Evolutionary conservation across 768 basidiomycete species (phyloP).

Genomic region (Xerocomus brunneocitrinus): DNA sequence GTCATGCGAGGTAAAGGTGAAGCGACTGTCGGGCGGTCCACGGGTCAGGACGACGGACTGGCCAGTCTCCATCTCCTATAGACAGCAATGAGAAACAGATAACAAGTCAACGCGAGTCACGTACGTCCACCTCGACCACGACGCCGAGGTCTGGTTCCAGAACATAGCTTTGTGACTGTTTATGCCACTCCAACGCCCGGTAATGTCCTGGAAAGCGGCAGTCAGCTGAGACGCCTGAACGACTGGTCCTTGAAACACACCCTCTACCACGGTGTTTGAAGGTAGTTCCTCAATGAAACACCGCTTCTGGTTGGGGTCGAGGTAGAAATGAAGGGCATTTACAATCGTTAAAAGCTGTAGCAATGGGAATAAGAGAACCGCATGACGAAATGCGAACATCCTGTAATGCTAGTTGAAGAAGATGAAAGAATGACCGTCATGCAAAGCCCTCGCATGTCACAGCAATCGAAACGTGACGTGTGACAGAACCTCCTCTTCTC

Average conservation of each 20-base stretch:
- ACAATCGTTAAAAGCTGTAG: conserved; percentile 41
- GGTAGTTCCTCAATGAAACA: conserved; percentile 98
- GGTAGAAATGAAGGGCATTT: conserved; percentile 92
- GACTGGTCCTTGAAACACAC: conserved; percentile 36
- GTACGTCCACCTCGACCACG: conserved; percentile 83
- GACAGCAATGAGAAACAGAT: neutral
- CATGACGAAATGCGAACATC: conserved; percentile 25
- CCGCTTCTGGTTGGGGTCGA: conserved; percentile 87
- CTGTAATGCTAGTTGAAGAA: conserved; percentile 2
- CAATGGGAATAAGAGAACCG: conserved; percentile 33
- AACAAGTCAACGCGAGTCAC: conserved; percentile 23
- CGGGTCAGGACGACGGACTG: conserved; percentile 83
- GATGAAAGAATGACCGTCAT: too few relatives aligned
- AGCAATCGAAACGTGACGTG: too few relatives aligned
- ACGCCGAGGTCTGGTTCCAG: conserved; percentile 80
- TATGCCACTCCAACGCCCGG: conserved; percentile 87
- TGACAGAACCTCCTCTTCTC: too few relatives aligned
- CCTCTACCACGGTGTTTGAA: conserved; percentile 91
- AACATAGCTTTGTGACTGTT: conserved; percentile 59
- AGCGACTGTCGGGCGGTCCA: conserved; percentile 87
- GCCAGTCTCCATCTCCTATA: conserved; percentile 78
- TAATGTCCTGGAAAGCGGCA: conserved; percentile 69
- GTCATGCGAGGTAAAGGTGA: conserved; percentile 97
- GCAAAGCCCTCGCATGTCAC: too few relatives aligned
- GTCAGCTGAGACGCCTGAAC: neutral